These are phyloP conservation scores for Dipodascus geniculatus DNA, from an alignment of 805 yeast genomes.

Conservation along the genomic window DNA sequence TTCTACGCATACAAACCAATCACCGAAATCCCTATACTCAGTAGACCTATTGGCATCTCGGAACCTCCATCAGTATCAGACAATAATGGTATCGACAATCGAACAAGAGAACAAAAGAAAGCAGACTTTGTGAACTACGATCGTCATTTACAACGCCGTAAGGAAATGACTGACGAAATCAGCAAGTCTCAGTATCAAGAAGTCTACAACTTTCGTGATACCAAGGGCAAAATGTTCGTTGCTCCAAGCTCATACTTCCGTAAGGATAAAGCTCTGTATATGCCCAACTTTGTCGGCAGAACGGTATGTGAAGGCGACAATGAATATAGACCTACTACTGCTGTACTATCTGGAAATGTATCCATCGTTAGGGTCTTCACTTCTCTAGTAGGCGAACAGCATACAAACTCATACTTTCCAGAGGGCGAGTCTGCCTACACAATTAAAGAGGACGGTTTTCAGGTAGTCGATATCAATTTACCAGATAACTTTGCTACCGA, in stretches of 20 bases:
- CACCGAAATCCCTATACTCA: conserved; percentile 18
- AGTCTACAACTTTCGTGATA: conserved; percentile 51
- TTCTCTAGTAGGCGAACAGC: conserved; percentile 57
- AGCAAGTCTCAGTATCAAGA: conserved; percentile 59
- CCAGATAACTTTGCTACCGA: conserved; percentile 68
- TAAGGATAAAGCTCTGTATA: conserved; percentile 58
- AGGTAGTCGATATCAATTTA: conserved; percentile 63
- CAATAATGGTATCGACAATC: conserved; percentile 30
- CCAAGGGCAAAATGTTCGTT: conserved; percentile 73
- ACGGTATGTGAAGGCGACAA: conserved; percentile 27
- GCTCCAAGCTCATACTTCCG: conserved; percentile 76
- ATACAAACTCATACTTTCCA: conserved; percentile 49
- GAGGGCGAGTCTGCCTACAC: conserved; percentile 34
- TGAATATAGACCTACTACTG: conserved; percentile 24
- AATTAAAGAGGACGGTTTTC: conserved; percentile 33
- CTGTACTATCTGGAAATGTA: conserved; percentile 37
- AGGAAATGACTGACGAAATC: conserved; percentile 48
- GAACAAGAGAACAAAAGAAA: conserved; percentile 29
- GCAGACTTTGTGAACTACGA: conserved; percentile 39
- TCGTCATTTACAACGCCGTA: conserved; percentile 36
- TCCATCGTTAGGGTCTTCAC: conserved; percentile 57
- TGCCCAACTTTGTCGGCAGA: conserved; percentile 65
- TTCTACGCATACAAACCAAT: neutral
- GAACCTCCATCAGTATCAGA: conserved; percentile 30
- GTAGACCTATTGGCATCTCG: conserved; percentile 37